Conservation (phyloP, 371 early-diverging fungal species). For the Syncephalis fuscata region DNA sequence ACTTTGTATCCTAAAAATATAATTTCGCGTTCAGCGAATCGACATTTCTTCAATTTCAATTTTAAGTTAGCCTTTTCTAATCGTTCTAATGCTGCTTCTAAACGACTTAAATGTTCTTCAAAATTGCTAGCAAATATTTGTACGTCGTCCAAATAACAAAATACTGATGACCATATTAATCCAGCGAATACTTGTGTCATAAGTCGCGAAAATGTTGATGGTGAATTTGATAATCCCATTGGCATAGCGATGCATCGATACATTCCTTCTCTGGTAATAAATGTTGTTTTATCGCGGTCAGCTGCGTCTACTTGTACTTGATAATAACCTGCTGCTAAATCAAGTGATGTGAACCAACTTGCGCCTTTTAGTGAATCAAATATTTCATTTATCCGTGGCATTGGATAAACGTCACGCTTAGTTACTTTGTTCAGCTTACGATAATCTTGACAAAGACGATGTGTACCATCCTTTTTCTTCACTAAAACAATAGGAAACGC, state of each 20-base stretch:
- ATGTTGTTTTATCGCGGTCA: slow-evolving; percentile 25
- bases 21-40: slow-evolving; percentile 8
- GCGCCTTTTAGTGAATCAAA: slow-evolving; percentile 10
- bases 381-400: slow-evolving; percentile 19
- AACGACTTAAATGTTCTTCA: slow-evolving; percentile 18
- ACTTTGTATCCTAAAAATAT: slow-evolving; percentile 18
- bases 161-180: slow-evolving; percentile 11
- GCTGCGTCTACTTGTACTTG: slow-evolving; percentile 12
- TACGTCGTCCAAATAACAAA: slow-evolving; percentile 26
- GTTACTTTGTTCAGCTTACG: slow-evolving; percentile 19
- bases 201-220: slow-evolving; percentile 14
- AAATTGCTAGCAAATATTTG: slow-evolving; percentile 13
- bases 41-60: slow-evolving; percentile 21
- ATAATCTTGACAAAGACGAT: slow-evolving; percentile 18
- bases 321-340: slow-evolving; percentile 17
- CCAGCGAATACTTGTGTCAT: slow-evolving; percentile 14
- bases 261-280: slow-evolving; percentile 18
- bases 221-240: slow-evolving; percentile 17
- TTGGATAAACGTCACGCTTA: slow-evolving; percentile 13
- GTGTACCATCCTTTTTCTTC: slow-evolving; percentile 13
- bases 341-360: slow-evolving; percentile 12
- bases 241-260: slow-evolving; percentile 23
- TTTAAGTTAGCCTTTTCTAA: slow-evolving; percentile 13
- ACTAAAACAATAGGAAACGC: slow-evolving; percentile 8
- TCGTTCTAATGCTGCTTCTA: slow-evolving; percentile 13